phyloP scores from a whole-genome alignment of 768 basidiomycete genomes.

The Pleurotus sapidus region DNA sequence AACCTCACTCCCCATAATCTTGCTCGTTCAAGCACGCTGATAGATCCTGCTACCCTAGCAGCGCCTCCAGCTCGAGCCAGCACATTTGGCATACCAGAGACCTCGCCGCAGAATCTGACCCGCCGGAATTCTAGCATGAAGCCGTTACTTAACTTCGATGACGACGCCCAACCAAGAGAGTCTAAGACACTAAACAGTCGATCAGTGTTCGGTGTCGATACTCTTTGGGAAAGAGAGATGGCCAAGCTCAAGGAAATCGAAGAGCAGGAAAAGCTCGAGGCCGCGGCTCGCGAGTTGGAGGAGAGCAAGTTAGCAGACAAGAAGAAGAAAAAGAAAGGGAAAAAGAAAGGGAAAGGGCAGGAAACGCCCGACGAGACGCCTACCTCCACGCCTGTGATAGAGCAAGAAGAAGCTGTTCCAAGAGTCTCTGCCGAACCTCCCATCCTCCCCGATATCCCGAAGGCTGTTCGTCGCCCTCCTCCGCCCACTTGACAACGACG shows the following conservation, averaged over 20 bases:
- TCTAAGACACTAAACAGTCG: conserved; percentile 36
- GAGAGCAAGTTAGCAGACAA: conserved; percentile 46
- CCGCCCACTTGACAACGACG: conserved; percentile 38
- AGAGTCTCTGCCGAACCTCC: conserved; percentile 38
- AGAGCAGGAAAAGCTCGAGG: conserved; percentile 57
- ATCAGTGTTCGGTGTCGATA: conserved; percentile 93
- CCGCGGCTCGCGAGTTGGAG: conserved; percentile 43
- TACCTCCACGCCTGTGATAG: conserved; percentile 2
- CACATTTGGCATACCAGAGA: conserved; percentile 37
- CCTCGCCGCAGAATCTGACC: conserved; percentile 29
- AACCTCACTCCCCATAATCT: conserved; percentile 41
- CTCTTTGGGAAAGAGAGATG: conserved; percentile 90
- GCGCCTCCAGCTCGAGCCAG: conserved; percentile 43
- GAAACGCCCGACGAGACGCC: not conserved
- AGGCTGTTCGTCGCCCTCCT: conserved; percentile 31
- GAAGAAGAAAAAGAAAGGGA: conserved; percentile 44
- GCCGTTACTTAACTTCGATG: conserved; percentile 67
- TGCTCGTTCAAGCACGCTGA: conserved; percentile 62
- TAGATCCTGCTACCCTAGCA: conserved; percentile 65
- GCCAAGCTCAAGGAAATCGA: conserved; percentile 77
- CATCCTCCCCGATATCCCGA: conserved; percentile 41
- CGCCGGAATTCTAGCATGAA: conserved; percentile 56
- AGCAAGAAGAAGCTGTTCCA: conserved; percentile 19
- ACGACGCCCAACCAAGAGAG: conserved; percentile 29
- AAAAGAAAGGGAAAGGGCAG: conserved; percentile 37